Evolutionary conservation across 177 flowering plant genomes (phyloP).

Genomic region (Vitis hybrid): DNA sequence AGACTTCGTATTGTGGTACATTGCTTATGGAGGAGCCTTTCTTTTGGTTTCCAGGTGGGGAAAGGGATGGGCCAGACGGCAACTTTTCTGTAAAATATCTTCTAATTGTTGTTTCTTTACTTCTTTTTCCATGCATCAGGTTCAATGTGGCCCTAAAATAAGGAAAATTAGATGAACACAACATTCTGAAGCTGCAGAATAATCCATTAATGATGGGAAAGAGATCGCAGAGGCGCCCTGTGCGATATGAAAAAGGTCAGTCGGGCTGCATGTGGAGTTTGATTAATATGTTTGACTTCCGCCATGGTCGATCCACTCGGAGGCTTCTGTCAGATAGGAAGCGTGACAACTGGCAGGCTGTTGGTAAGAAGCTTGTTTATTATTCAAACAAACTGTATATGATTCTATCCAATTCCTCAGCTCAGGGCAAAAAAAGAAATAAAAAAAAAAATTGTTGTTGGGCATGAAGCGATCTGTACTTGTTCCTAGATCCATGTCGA

Average conservation of each 20-base stretch:
- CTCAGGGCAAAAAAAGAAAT: too few species aligned
- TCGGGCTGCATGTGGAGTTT: slow-evolving; percentile 80
- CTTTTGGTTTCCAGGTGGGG: not conserved
- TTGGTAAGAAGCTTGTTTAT: slow-evolving; percentile 44
- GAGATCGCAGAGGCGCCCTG: slow-evolving; percentile 43
- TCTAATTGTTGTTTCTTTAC: not conserved
- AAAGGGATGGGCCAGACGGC: not conserved
- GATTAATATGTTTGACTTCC: slow-evolving; percentile 73
- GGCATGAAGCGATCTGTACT: too few species aligned
- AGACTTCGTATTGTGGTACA: not conserved
- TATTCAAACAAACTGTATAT: not conserved
- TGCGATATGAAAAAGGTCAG: slow-evolving; percentile 43
- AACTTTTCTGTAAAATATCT: not conserved
- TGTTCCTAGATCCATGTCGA: too few species aligned
- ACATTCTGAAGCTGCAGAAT: slow-evolving; percentile 4
- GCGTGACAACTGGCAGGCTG: slow-evolving; percentile 33
- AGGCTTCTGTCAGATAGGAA: slow-evolving; percentile 60
- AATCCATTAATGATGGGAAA: slow-evolving; percentile 48
- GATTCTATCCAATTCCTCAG: too few species aligned
- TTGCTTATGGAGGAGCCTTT: not conserved
- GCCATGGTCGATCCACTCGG: slow-evolving; percentile 52
- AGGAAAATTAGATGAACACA: not conserved
- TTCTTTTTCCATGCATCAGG: not conserved
- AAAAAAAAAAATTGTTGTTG: too few species aligned
- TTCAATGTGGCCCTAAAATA: slow-evolving; percentile 4